Conservation (phyloP, 257 asterid genomes). For the Petrea volubilis region DNA sequence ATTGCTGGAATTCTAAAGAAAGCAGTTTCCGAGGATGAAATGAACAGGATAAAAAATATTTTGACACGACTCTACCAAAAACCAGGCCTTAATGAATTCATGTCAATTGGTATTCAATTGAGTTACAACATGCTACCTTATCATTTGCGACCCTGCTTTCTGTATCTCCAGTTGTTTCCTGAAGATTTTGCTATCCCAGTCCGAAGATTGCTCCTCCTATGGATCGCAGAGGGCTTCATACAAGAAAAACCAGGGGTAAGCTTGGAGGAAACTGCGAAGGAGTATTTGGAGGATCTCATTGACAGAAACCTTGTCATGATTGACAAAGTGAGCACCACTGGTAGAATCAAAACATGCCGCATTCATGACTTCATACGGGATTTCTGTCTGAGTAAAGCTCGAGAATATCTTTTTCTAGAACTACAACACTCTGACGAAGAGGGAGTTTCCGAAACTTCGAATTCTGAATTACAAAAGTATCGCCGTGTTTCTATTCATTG, state of each 20-base stretch:
- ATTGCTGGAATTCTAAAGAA: background rate
- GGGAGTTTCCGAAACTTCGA: no score
- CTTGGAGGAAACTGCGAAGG: no score
- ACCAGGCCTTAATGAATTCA: no score
- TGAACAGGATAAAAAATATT: background rate
- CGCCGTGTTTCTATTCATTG: no score
- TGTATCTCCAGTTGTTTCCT: constrained; percentile 2
- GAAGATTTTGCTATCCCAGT: constrained; percentile 22
- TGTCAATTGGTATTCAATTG: background rate
- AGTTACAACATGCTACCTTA: background rate
- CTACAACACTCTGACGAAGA: background rate
- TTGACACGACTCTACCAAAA: no score
- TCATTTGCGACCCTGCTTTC: background rate
- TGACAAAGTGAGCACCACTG: no score
- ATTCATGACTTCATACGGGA: constrained; percentile 35
- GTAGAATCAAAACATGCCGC: no score
- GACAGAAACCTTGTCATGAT: no score
- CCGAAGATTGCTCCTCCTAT: constrained; percentile 22
- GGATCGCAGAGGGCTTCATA: constrained; percentile 43
- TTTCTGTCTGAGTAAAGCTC: constrained; percentile 28
- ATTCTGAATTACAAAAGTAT: background rate
- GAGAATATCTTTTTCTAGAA: constrained; percentile 29
- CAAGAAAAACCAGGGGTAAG: background rate
- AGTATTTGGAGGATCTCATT: no score
- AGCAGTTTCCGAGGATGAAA: background rate